Conservation (phyloP, 495 filamentous ascomycete genomes). For the Mycothermus thermophilus region DNA sequence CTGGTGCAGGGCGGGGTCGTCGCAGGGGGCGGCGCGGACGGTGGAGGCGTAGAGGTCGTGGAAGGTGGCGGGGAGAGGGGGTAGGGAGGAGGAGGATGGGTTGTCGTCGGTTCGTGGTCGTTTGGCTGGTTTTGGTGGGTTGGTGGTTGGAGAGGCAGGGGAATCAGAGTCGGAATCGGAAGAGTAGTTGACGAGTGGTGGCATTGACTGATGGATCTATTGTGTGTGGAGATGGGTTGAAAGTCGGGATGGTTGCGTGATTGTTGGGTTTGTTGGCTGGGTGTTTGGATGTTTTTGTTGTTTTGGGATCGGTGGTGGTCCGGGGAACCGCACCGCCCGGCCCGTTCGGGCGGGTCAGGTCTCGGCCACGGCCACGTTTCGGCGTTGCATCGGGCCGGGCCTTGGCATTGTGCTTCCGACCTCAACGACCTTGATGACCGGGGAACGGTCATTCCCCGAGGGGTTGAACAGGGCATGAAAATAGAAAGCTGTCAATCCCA, state of each 20-base stretch:
- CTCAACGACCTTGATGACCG: too few relatives aligned
- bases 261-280: neutral
- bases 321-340: too few relatives aligned
- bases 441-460: too few relatives aligned
- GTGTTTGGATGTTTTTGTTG: slow-evolving; percentile 1
- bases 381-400: neutral
- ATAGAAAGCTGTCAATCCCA: too few relatives aligned
- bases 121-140: slow-evolving; percentile 5
- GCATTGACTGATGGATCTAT: slow-evolving; percentile 38
- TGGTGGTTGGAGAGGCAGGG: neutral
- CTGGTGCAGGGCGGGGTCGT: slow-evolving; percentile 74
- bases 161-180: slow-evolving; percentile 40
- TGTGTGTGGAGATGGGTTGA: neutral
- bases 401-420: too few relatives aligned
- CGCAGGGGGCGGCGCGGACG: slow-evolving; percentile 55
- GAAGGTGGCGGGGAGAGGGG: slow-evolving; percentile 71
- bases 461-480: too few relatives aligned
- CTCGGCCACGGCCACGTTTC: slow-evolving; percentile 2
- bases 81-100: slow-evolving; percentile 34
- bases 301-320: neutral
- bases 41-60: slow-evolving; percentile 81
- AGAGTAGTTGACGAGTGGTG: slow-evolving; percentile 63
- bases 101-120: neutral
- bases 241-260: too few relatives aligned
- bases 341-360: neutral